Evolutionary conservation across 192 early-diverging fungal genomes (phyloP).

Genomic region (Coemansia sp.): DNA sequence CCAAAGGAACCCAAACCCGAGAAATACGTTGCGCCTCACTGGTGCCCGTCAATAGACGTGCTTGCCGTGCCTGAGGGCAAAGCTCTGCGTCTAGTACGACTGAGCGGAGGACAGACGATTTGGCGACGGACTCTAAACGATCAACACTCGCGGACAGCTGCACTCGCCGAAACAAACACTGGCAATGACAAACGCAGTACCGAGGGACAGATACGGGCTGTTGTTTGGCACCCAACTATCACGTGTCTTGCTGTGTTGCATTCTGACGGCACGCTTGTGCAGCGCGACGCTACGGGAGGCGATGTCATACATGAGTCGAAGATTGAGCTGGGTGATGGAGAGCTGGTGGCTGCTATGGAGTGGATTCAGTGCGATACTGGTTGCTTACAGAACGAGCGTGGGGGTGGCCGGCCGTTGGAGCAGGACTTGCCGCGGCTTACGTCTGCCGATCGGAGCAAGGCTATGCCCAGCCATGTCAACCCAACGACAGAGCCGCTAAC

Average conservation of each 20-base stretch:
- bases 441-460: slow-evolving; percentile 33
- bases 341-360: slow-evolving; percentile 27
- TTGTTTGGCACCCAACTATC: slow-evolving; percentile 38
- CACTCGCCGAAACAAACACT: background rate
- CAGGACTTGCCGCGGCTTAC: slow-evolving; percentile 25
- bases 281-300: slow-evolving; percentile 39
- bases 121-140: slow-evolving; percentile 37
- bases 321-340: slow-evolving; percentile 12
- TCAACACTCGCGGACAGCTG: slow-evolving; percentile 1
- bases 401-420: slow-evolving; percentile 16
- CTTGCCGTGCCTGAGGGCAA: slow-evolving; percentile 44
- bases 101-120: slow-evolving; percentile 50
- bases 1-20: slow-evolving; percentile 6
- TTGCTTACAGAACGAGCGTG: background rate
- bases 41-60: slow-evolving; percentile 43
- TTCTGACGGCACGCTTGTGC: slow-evolving; percentile 38
- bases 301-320: slow-evolving; percentile 39
- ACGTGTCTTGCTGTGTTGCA: slow-evolving; percentile 31
- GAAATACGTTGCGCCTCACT: slow-evolving; percentile 30
- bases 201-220: slow-evolving; percentile 19
- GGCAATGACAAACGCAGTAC: background rate
- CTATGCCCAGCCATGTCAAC: slow-evolving; percentile 23
- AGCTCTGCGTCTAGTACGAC: slow-evolving; percentile 36
- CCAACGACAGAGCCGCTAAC: slow-evolving; percentile 22
- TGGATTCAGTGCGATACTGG: slow-evolving; percentile 25